phyloP scores from a whole-genome alignment of 176 grass and related monocot species.

The Carex scoparia region DNA sequence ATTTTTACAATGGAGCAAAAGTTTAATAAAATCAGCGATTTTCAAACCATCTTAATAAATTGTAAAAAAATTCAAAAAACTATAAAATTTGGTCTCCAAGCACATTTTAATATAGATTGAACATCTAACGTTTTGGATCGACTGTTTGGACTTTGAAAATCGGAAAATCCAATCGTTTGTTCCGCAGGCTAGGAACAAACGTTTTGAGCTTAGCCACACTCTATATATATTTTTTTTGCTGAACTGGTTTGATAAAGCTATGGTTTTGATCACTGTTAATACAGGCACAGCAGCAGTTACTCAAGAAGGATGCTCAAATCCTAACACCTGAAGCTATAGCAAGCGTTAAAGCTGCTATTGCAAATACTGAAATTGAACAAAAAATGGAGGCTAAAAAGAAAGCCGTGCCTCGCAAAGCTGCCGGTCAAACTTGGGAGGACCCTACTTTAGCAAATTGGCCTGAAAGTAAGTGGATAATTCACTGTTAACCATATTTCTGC shows the following conservation, averaged over 20 bases:
- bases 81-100: no score
- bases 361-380: constrained; percentile 41
- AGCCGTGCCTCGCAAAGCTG: constrained; percentile 66
- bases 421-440: constrained; percentile 78
- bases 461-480: constrained; percentile 46
- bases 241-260: background rate
- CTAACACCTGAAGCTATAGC: constrained; percentile 56
- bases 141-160: no score
- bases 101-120: no score
- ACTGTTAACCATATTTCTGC: background rate
- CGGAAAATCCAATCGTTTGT: no score
- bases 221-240: background rate
- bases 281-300: constrained; percentile 51
- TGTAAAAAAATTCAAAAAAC: no score
- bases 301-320: constrained; percentile 60
- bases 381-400: constrained; percentile 52
- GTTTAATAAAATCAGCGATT: no score
- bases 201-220: no score
- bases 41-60: no score
- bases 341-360: constrained; percentile 59
- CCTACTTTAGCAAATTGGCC: constrained; percentile 66
- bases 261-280: background rate
- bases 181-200: no score
- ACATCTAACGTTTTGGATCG: no score
- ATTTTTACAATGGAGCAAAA: no score